A percentile compares a stretch with the other conserved stretches of the same genome.
phyloP scores from a whole-genome alignment of 345 rosid species.

The Excoecaria agallocha region DNA sequence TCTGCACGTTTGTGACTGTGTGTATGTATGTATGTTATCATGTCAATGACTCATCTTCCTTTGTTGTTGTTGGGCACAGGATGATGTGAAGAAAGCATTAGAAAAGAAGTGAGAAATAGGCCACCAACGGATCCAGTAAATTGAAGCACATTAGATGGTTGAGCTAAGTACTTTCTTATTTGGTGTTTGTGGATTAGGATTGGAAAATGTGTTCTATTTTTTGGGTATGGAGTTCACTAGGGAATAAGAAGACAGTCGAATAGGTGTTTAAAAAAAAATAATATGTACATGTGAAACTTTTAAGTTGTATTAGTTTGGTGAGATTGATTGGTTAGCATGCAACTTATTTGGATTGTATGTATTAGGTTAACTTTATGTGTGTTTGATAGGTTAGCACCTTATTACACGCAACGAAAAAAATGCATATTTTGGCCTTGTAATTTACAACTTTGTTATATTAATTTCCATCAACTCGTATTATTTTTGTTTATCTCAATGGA shows the following conservation, averaged over 20 bases:
- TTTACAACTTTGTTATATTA: too few relatives aligned
- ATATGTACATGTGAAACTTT: too few relatives aligned
- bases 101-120: conserved; percentile 26
- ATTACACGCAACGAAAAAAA: too few relatives aligned
- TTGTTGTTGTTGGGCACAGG: conserved; percentile 36
- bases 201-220: neutral
- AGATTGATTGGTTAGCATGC: neutral
- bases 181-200: neutral
- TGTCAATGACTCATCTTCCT: neutral
- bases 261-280: too few relatives aligned
- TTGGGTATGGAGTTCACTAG: neutral
- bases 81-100: conserved; percentile 63
- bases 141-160: neutral
- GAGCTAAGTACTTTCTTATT: neutral
- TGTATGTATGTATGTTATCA: neutral
- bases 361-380: neutral
- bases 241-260: neutral
- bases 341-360: neutral
- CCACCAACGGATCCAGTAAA: neutral
- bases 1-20: neutral
- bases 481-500: too few relatives aligned
- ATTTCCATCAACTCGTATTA: too few relatives aligned
- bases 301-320: neutral
- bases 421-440: too few relatives aligned
- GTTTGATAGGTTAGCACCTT: neutral